These are phyloP conservation scores for Ceratocystis alfenasii DNA, from an alignment of 2,329 filamentous ascomycete species.

Conservation along the genomic window DNA sequence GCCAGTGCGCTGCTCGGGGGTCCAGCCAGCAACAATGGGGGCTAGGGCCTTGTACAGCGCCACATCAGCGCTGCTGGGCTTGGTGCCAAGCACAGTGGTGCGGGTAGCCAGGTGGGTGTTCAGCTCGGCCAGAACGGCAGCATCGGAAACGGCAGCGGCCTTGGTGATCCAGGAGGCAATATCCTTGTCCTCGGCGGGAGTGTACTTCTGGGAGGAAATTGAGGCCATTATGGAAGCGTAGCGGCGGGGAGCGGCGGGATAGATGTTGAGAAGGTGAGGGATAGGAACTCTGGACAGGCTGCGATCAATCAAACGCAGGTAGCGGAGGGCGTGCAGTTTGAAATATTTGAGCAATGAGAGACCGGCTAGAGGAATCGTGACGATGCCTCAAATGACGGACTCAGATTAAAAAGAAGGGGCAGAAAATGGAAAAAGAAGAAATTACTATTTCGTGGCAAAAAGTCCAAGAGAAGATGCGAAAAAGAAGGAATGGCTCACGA, in stretches of 20 bases:
- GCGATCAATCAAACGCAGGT: conserved; percentile 29
- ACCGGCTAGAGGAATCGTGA: conserved; percentile 35
- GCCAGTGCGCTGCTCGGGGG: conserved; percentile 74
- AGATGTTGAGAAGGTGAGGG: conserved; percentile 31
- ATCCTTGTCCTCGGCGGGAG: conserved; percentile 68
- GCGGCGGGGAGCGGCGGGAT: conserved; percentile 24
- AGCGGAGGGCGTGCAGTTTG: conserved; percentile 37
- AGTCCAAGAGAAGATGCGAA: neutral
- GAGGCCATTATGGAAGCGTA: conserved; percentile 46
- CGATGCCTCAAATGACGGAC: conserved; percentile 25
- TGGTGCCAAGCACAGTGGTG: conserved; percentile 77
- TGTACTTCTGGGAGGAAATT: conserved; percentile 58
- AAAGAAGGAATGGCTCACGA: conserved; percentile 10
- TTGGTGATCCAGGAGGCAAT: conserved; percentile 74
- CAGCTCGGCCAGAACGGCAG: conserved; percentile 59
- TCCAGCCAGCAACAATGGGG: conserved; percentile 67
- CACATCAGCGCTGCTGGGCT: conserved; percentile 79
- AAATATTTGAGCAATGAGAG: conserved; percentile 26
- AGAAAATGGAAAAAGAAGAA: neutral
- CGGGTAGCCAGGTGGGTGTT: conserved; percentile 80
- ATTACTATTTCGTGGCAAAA: neutral
- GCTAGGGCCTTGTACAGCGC: conserved; percentile 70
- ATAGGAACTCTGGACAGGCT: conserved; percentile 30
- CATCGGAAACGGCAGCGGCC: conserved; percentile 37
- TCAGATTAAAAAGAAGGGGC: neutral